These are phyloP conservation scores for Alternaria conjuncta DNA, from an alignment of 2,329 filamentous ascomycete genomes.

Conservation along the genomic window DNA sequence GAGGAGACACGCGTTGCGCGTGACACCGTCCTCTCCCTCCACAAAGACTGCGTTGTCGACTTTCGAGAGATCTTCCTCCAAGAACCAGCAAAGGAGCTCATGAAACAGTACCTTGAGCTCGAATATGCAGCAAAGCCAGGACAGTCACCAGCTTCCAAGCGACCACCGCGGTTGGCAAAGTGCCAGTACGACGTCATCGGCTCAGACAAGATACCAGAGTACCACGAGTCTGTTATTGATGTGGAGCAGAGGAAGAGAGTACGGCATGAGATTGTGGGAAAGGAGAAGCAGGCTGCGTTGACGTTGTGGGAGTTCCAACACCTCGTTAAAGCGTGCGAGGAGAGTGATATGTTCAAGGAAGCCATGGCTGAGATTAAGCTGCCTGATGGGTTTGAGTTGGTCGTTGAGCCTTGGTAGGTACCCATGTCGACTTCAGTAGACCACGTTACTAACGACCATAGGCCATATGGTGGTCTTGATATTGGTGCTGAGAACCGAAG, in stretches of 20 bases:
- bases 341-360: slow-evolving; percentile 60
- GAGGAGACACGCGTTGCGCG: slow-evolving; percentile 61
- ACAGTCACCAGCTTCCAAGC: slow-evolving; percentile 49
- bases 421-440: background rate
- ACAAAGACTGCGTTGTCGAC: slow-evolving; percentile 47
- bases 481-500: slow-evolving; percentile 55
- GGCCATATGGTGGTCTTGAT: slow-evolving; percentile 62
- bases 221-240: slow-evolving; percentile 62
- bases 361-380: slow-evolving; percentile 60
- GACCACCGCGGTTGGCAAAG: slow-evolving; percentile 59
- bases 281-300: slow-evolving; percentile 57
- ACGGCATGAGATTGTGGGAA: slow-evolving; percentile 55
- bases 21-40: slow-evolving; percentile 56
- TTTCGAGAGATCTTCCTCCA: slow-evolving; percentile 61
- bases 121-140: slow-evolving; percentile 52
- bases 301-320: slow-evolving; percentile 51
- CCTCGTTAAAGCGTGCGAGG: slow-evolving; percentile 54
- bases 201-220: slow-evolving; percentile 58
- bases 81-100: slow-evolving; percentile 58
- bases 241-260: slow-evolving; percentile 52
- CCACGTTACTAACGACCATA: slow-evolving; percentile 11
- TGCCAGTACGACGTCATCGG: slow-evolving; percentile 65
- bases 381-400: slow-evolving; percentile 62
- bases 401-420: slow-evolving; percentile 58
- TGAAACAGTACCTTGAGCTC: slow-evolving; percentile 56